phyloP scores from a whole-genome alignment of 768 basidiomycete species.

The Punctularia strigosozonata region DNA sequence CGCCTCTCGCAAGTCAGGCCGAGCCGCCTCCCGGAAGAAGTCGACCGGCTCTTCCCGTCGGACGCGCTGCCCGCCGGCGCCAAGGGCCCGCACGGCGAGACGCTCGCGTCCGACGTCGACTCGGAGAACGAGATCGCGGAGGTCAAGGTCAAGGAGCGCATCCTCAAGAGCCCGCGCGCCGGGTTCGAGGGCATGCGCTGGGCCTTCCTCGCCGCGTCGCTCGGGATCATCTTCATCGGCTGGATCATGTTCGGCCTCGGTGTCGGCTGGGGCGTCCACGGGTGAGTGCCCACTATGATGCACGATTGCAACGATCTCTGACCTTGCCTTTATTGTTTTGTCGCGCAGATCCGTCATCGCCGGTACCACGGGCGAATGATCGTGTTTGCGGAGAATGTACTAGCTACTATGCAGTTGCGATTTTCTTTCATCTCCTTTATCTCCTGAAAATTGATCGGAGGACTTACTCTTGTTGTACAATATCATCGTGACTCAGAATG shows the following conservation, averaged over 20 bases:
- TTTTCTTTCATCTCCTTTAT: too few species aligned
- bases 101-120: slow-evolving; percentile 8
- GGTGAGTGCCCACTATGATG: too few species aligned
- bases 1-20: slow-evolving; percentile 26
- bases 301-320: too few species aligned
- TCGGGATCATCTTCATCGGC: slow-evolving; percentile 22
- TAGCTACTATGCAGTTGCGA: too few species aligned
- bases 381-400: too few species aligned
- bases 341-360: too few species aligned
- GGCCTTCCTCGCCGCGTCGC: slow-evolving; percentile 12
- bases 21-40: slow-evolving; percentile 15
- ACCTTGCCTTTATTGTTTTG: too few species aligned
- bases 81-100: slow-evolving; percentile 7
- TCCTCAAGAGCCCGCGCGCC: slow-evolving; percentile 20
- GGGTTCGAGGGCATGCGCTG: slow-evolving; percentile 8
- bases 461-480: too few species aligned
- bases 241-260: slow-evolving; percentile 32
- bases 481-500: too few species aligned
- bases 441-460: too few species aligned
- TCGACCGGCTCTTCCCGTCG: slow-evolving; percentile 22
- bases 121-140: slow-evolving; percentile 11
- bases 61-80: too few species aligned
- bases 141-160: slow-evolving; percentile 15
- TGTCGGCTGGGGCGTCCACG: slow-evolving; percentile 31
- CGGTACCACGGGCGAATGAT: too few species aligned